Evolutionary conservation across 2,329 filamentous ascomycete genomes (phyloP), one percentile per base, ranked within the genome.

Genomic region (Falciphora oryzae): DNA sequence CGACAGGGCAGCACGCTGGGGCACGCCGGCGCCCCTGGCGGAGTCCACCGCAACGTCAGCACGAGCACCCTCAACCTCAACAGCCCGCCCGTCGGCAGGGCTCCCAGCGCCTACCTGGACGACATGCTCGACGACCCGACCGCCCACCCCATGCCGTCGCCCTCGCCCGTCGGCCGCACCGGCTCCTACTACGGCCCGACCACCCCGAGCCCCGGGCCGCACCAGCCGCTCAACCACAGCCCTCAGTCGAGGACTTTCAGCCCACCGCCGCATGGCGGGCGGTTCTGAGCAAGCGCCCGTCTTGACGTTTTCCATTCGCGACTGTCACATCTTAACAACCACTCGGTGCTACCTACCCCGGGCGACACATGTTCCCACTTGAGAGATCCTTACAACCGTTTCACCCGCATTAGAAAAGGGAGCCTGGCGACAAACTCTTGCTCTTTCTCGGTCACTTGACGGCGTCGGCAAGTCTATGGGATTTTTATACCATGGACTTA

Each of bases 71-170:
- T 93, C 67, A 89, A 87, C 69, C 81, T 89, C 65, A 86, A 83
- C 67, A 81, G 85, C 65, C 83, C 89, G 3, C 81, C 86, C 18
- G 89, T 86, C 63, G 87, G 87, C 65, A 83, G 93, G 65, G 90
- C 93, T 22, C 94, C 94, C 0, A 96, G 92, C 74, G 91, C 92
- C 25, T 97, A 93, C 74, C 81, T 98, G 56, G 93, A 98, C 66
- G 93, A 97, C 74, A 77, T 98, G 62, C 89, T 97, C 67, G 92
- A 93, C 72, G 91, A 90, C 68, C 89, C 62, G 10, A 38, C 27
- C 31, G 56, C 53, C 18, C 62, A 63, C 7, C 44, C 44, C 44
- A 53, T 53, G 44, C 44, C 44, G 44, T 53, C 44, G 6, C 44
- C 44, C 16, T 53, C 44, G 18, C 44, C 44, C 2, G 44, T 53